Evolutionary conservation across 1,284 basidiomycete genomes (phyloP).

Genomic region (Apiotrichum sp.): DNA sequence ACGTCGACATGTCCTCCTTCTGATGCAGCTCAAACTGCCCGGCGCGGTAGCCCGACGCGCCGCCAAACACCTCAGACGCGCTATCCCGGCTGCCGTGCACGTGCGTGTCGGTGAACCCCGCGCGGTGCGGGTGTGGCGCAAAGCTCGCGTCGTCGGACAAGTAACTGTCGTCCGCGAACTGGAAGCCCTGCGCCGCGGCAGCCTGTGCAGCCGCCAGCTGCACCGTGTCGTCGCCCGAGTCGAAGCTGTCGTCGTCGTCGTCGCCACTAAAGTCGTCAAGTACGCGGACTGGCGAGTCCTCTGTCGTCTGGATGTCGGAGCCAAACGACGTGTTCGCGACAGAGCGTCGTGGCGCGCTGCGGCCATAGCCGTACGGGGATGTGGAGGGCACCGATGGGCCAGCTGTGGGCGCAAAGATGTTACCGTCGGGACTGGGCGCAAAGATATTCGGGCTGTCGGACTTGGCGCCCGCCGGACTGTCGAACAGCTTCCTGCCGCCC

Average conservation of each 20-base stretch:
- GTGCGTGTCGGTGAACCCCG: slow-evolving; percentile 1
- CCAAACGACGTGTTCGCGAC: slow-evolving; percentile 38
- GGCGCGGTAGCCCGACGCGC: slow-evolving; percentile 1
- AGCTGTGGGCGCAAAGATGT: neutral
- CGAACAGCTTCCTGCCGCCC: slow-evolving; percentile 10
- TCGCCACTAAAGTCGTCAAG: slow-evolving; percentile 12
- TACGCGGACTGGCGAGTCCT: slow-evolving; percentile 9
- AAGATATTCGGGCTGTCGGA: neutral
- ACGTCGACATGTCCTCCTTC: slow-evolving; percentile 47
- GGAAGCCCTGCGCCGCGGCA: slow-evolving; percentile 6
- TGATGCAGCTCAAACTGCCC: slow-evolving; percentile 37
- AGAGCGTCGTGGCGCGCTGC: too few species aligned
- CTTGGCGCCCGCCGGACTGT: neutral
- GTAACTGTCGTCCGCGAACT: slow-evolving; percentile 12
- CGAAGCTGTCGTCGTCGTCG: slow-evolving; percentile 11
- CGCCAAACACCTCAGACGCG: slow-evolving; percentile 18
- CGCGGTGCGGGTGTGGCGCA: too few species aligned
- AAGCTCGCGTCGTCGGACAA: slow-evolving; percentile 6
- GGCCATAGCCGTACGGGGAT: too few species aligned
- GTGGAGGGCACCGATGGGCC: neutral
- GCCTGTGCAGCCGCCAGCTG: neutral
- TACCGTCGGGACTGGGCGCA: neutral
- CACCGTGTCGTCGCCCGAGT: slow-evolving; percentile 5
- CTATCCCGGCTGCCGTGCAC: neutral
- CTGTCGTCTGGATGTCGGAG: slow-evolving; percentile 23